Conservation (phyloP, 768 basidiomycete species). For the Dacryopinax primogenitus region DNA sequence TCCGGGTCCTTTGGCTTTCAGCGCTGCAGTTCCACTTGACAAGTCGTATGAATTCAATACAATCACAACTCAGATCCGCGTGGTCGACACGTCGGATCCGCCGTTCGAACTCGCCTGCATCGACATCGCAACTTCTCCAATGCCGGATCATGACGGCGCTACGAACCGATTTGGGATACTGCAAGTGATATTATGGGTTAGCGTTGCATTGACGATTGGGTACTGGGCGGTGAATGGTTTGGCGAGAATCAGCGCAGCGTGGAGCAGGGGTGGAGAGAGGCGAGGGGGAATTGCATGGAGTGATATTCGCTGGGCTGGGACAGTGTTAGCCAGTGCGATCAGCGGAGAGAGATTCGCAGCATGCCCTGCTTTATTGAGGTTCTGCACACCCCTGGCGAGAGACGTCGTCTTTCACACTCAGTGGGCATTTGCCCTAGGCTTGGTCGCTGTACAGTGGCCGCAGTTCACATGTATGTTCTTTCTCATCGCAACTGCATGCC, state of each 20-base stretch:
- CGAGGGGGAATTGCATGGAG: conserved; percentile 47
- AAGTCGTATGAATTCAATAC: conserved; percentile 64
- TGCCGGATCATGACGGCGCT: conserved; percentile 32
- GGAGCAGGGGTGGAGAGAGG: conserved; percentile 57
- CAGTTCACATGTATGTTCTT: conserved; percentile 66
- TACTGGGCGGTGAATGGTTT: conserved; percentile 76
- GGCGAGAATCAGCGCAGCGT: conserved; percentile 73
- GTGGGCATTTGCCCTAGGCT: conserved; percentile 60
- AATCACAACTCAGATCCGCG: conserved; percentile 67
- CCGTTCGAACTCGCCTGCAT: conserved; percentile 73
- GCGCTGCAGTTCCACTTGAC: conserved; percentile 50
- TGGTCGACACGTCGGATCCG: conserved; percentile 62
- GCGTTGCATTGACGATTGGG: conserved; percentile 56
- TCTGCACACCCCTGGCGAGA: conserved; percentile 82
- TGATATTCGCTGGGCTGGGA: conserved; percentile 68
- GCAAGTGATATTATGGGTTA: conserved; percentile 55
- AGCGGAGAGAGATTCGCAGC: conserved; percentile 81
- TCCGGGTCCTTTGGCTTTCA: conserved; percentile 70
- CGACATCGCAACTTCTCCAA: conserved; percentile 62
- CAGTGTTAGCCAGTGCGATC: conserved; percentile 81
- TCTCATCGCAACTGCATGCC: neutral
- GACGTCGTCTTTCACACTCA: conserved; percentile 91
- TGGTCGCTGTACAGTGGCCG: conserved; percentile 96
- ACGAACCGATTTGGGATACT: conserved; percentile 48
- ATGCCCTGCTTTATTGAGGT: conserved; percentile 75